phyloP scores from a whole-genome alignment of 2,329 filamentous ascomycete species.

The Claviceps capensis region DNA sequence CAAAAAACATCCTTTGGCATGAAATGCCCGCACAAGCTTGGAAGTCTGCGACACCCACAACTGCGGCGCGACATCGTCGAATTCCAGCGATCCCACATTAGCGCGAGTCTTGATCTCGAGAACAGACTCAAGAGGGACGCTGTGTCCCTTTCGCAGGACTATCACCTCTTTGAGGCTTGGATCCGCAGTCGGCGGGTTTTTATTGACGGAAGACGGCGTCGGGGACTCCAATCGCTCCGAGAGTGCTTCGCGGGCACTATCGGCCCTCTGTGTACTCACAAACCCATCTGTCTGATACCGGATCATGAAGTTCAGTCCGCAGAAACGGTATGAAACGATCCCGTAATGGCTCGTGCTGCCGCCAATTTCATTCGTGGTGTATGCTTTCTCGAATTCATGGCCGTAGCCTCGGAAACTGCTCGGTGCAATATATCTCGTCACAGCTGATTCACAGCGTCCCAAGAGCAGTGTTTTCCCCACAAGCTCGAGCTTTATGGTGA shows the following conservation, averaged over 20 bases:
- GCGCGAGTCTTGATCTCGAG: constrained; percentile 32
- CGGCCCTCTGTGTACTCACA: constrained; percentile 7
- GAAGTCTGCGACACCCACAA: constrained; percentile 33
- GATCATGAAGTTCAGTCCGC: constrained; percentile 25
- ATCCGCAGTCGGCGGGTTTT: neutral
- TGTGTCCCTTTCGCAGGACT: constrained; percentile 18
- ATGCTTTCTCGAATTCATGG: constrained; percentile 30
- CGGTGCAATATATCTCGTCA: constrained; percentile 16
- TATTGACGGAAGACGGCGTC: constrained; percentile 11
- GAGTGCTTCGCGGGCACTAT: constrained; percentile 4
- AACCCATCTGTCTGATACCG: constrained; percentile 31
- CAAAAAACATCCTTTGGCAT: constrained; percentile 22
- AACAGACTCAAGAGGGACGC: constrained; percentile 20
- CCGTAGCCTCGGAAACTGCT: constrained; percentile 27
- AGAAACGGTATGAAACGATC: constrained; percentile 30
- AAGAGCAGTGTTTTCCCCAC: constrained; percentile 24
- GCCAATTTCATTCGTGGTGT: constrained; percentile 21
- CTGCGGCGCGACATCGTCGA: constrained; percentile 24
- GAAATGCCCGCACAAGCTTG: constrained; percentile 31
- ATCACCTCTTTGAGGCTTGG: constrained; percentile 14
- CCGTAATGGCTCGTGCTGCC: constrained; percentile 30
- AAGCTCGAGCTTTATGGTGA: constrained; percentile 29
- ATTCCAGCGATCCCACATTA: constrained; percentile 16
- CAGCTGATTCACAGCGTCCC: constrained; percentile 19
- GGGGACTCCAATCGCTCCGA: constrained; percentile 12